Evolutionary conservation across 192 early-diverging fungal genomes (phyloP), one percentile per base, ranked within the genome.

Genomic region (Podila verticillata): DNA sequence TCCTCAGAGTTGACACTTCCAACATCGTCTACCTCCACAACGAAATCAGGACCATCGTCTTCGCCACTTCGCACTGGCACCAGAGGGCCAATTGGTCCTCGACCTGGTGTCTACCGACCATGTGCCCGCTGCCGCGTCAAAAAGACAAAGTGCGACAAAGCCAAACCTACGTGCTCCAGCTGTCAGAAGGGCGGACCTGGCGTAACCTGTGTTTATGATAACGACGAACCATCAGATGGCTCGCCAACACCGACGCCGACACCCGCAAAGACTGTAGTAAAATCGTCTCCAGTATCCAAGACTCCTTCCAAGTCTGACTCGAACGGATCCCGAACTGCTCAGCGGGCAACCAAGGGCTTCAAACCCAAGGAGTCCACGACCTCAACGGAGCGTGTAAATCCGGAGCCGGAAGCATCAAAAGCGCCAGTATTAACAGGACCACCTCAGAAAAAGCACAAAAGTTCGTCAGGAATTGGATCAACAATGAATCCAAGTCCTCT

Each of bases 131-230:
- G 77, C 63, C 68, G 77, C 2, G 9, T 39, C n/a, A 80, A 80
- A 56, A 80, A 80, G 77, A 80, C 70, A 34, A 80, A 72, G 59
- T 80, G 77, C 30, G 77, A 80, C 31, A 32, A 65, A 39, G 19
- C 72, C 39, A 80, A 72, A 17, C 77, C 77, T 15, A 32, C 61
- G 28, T 80, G 77, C 31, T 80, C 77, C 7, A 80, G 30, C 44
- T 80, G 77, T 32, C 34, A 51, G n/a, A 80, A 80, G 66, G 54
- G 28, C 15, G 74, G 66, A 26, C 63, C 51, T 26, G 64, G 67
- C 15, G 66, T 51, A 17, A 28, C 61, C 13, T 80, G 77, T 34
- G 70, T 80, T 26, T 80, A 80, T 48, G 77, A 80, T 36, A 80
- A 80, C 24, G 70, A 80, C 31, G 77, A 80, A 32, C 77, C 77